Base-by-base conservation (phyloP, 2,329 filamentous ascomycete genomes). In the Claviceps monticola region DNA sequence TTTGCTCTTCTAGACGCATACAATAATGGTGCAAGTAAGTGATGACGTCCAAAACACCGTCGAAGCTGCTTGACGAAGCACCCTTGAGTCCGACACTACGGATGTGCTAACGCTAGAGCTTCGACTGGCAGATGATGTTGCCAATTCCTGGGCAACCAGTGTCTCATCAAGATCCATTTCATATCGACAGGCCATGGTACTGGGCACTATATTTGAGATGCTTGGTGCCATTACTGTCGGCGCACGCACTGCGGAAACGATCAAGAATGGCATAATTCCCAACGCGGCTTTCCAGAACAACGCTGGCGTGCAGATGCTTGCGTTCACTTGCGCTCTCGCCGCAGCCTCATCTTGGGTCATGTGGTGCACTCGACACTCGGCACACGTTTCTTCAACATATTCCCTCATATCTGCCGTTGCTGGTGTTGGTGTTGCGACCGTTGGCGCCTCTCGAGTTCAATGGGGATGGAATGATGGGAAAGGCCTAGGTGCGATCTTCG, bases 141-240 rank as follows among this genome's bases (percentile, higher is more conserved):
- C 86, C 62, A 91, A 91, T 69, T 73, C 86, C 49, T 90, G 84
- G 83, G 86, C 86, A 7, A 90, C 86, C 59, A 84, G 79, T 44
- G 58, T 90, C 54, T 89, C 86, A 19, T 89, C 86, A n/a, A 72
- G 86, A 51, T 89, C 86, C 57, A 74, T 88, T 61, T 73, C 81
- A 2, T 85, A 87, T 69, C 68, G 77, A 57, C 80, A 83, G 67
- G 83, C 80, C 54, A 83, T 83, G 79, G 57, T 82, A 39, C 68
- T 84, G 46, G 76, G 79, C 42, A 76, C 77, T 48, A 67, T 84
- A 55, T 84, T 84, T 65, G 82, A 86, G 64, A 74, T 84, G 66
- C 65, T 78, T 42, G 82, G 82, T 44, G 82, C 82, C 56, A 71
- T 85, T 60, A 74, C 77, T 3, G 80, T 84, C 56, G 82, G 80